A percentile compares a stretch with the other conserved stretches of the same genome.
phyloP scores from a whole-genome alignment of 1,284 basidiomycete genomes.

The Boletus smithii region DNA sequence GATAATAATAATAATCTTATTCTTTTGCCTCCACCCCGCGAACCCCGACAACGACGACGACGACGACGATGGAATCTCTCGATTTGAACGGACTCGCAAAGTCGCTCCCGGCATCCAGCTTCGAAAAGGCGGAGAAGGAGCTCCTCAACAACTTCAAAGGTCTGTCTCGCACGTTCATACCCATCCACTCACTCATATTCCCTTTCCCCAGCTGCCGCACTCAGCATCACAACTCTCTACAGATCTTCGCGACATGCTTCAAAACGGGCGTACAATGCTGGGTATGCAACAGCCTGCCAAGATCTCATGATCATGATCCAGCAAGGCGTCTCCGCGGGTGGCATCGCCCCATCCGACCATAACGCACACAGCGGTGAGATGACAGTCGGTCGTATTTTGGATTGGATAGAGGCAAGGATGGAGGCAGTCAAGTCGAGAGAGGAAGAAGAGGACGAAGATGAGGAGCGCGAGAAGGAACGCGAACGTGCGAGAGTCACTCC shows the following conservation, averaged over 20 bases:
- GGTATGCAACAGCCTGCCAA: conserved; percentile 72
- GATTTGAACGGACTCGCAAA: conserved; percentile 71
- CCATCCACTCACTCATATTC: conserved; percentile 16
- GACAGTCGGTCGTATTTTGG: conserved; percentile 73
- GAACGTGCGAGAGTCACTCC: conserved; percentile 27
- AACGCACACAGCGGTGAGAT: conserved; percentile 49
- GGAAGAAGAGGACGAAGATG: conserved; percentile 77
- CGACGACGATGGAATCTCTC: conserved; percentile 56
- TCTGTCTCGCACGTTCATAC: conserved; percentile 22
- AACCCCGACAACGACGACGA: conserved; percentile 5
- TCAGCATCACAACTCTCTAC: conserved; percentile 79
- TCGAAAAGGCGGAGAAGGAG: conserved; percentile 68
- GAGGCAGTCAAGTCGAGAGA: conserved; percentile 68
- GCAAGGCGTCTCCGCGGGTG: conserved; percentile 65
- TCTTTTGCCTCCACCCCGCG: not conserved
- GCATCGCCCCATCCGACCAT: conserved; percentile 37
- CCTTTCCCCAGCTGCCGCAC: conserved; percentile 57
- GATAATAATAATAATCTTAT: too few relatives aligned
- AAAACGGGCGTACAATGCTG: conserved; percentile 72
- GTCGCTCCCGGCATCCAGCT: conserved; percentile 63
- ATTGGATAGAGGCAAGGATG: conserved; percentile 70
- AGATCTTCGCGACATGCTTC: conserved; percentile 69
- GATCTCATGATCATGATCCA: conserved; percentile 77
- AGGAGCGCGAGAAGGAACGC: conserved; percentile 55
- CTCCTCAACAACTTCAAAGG: conserved; percentile 79